Evolutionary conservation across 352 stramenopile species (phyloP), one percentile per base, ranked within the genome.

Genomic region (Phytophthora sp.): DNA sequence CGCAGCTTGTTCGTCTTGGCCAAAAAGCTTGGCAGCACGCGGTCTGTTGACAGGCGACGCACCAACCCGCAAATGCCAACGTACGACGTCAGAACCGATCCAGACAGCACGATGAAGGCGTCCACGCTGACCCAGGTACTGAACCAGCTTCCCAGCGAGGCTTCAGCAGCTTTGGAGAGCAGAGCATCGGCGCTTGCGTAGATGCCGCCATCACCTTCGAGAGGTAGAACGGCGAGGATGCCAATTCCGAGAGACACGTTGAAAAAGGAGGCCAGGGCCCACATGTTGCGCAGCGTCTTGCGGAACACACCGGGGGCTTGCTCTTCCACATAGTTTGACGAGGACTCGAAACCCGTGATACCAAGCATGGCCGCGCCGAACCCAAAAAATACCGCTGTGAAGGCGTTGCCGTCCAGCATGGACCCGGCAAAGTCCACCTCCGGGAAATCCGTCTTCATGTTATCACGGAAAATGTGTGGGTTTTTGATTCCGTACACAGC

Each of bases 321-420:
- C 48, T 94, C 86, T 54, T 97, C 87, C 2, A 97, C 85, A 69
- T 94, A 96, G 58, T 96, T 82, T 4, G 84, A 82, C 18, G 79
- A 92, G 0, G 71, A 89, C 69, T 97, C 90, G 48, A 97, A 97
- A 6, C 90, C 90, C 2, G 78, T 92, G 54, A 96, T 86, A 41
- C 89, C 88, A 9, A 97, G 69, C 76, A 97, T 89, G 1, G 87
- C 80, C 4, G 76, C 74, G 12, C 66, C 77, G 42, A 83, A 87
- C 15, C 86, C 86, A 18, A 95, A 92, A 66, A 89, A 91, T 5
- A 88, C 46, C 8, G 82, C 73, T 3, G 74, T 82, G 28, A 64
- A 68, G 6, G 77, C 56, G 26, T 66, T 79, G 24, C 63, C 64
- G 10, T 68, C 23, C 12, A 83, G 18, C 61, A 66, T 74, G 2